phyloP scores from a whole-genome alignment of 306 rosid species.

The Quercus parvula region DNA sequence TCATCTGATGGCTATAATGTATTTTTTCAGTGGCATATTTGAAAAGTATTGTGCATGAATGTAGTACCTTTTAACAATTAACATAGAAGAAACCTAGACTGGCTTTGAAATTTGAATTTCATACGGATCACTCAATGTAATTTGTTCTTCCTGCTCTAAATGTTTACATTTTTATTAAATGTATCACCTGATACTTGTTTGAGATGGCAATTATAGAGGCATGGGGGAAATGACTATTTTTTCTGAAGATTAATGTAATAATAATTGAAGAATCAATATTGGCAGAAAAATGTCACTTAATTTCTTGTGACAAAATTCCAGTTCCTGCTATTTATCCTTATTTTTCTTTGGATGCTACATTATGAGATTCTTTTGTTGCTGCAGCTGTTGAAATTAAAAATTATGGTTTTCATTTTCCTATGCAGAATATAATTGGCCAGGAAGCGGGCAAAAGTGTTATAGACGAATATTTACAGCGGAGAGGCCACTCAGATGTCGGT shows the following conservation, averaged over 20 bases:
- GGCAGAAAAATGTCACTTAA: not conserved
- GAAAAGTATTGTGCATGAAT: not conserved
- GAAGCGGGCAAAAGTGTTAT: constrained; percentile 74
- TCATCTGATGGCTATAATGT: not conserved
- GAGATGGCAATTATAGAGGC: not conserved
- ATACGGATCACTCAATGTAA: not conserved
- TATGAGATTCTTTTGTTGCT: not conserved
- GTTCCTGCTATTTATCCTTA: not conserved
- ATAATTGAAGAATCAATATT: not conserved
- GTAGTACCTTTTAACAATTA: not conserved
- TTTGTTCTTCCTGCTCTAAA: not conserved
- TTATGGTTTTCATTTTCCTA: constrained; percentile 7
- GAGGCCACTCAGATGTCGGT: constrained; percentile 53
- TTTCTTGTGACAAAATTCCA: constrained; percentile 4
- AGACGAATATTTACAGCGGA: constrained; percentile 63
- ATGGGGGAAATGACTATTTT: not conserved
- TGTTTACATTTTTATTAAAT: not conserved
- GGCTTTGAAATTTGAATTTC: not conserved
- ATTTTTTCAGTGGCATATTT: not conserved
- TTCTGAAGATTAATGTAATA: not conserved
- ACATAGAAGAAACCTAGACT: not conserved
- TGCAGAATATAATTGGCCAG: constrained; percentile 88
- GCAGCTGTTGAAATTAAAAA: not conserved
- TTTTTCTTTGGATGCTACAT: not conserved
- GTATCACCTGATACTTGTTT: not conserved